phyloP scores from a whole-genome alignment of 2,329 filamentous ascomycete genomes.

The Erysiphe pulchra region DNA sequence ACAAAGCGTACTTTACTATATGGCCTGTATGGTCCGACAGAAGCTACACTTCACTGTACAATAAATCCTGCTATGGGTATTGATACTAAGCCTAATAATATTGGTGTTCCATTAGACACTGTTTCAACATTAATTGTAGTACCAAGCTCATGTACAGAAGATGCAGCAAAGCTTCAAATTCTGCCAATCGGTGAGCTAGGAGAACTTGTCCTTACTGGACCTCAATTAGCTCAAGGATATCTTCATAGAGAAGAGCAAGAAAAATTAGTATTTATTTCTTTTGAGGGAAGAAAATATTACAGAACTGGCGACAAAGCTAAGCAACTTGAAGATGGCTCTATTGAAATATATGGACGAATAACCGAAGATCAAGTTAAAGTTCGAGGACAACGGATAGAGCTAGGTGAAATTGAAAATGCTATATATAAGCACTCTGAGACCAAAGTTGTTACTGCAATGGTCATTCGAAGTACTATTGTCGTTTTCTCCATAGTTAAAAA shows the following conservation, averaged over 20 bases:
- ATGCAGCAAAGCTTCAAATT: slow-evolving; percentile 7
- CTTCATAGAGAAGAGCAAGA: slow-evolving; percentile 62
- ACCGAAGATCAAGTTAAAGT: slow-evolving; percentile 65
- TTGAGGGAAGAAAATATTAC: slow-evolving; percentile 41
- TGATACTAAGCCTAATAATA: slow-evolving; percentile 33
- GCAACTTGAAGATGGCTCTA: slow-evolving; percentile 35
- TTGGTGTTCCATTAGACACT: slow-evolving; percentile 56
- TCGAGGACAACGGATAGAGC: slow-evolving; percentile 57
- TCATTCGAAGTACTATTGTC: slow-evolving; percentile 42
- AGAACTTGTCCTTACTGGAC: slow-evolving; percentile 59
- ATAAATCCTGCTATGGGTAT: slow-evolving; percentile 36
- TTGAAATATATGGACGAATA: slow-evolving; percentile 70
- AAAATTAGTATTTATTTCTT: slow-evolving; percentile 39
- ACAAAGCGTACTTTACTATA: slow-evolving; percentile 37
- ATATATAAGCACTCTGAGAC: slow-evolving; percentile 34
- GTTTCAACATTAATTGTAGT: slow-evolving; percentile 21
- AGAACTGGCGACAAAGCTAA: slow-evolving; percentile 65
- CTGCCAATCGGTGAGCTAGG: slow-evolving; percentile 12
- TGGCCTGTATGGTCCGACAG: slow-evolving; percentile 88
- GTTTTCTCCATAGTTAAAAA: slow-evolving; percentile 29
- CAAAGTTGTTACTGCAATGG: slow-evolving; percentile 37
- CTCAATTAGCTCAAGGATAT: slow-evolving; percentile 58
- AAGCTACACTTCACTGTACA: slow-evolving; percentile 78
- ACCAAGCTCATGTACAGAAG: slow-evolving; percentile 3
- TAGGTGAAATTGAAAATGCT: slow-evolving; percentile 54